Evolutionary conservation across 768 basidiomycete species (phyloP).

Genomic region (Podaxis pistillaris): DNA sequence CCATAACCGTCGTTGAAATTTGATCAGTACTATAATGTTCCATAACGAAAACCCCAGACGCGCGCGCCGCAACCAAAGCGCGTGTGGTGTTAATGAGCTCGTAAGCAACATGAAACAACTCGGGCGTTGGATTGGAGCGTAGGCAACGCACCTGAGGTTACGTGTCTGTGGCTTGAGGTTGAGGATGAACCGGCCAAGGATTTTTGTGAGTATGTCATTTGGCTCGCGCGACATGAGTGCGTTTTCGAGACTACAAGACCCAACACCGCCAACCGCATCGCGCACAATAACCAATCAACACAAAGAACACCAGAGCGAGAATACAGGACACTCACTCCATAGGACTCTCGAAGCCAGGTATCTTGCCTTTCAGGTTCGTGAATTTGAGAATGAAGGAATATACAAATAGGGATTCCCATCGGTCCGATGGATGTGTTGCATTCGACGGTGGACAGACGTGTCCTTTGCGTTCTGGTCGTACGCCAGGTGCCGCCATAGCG

Average conservation of each 20-base stretch:
- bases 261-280: slow-evolving; percentile 16
- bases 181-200: slow-evolving; percentile 74
- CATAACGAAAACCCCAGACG: background rate
- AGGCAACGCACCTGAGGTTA: slow-evolving; percentile 72
- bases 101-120: slow-evolving; percentile 9
- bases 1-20: slow-evolving; percentile 72
- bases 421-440: slow-evolving; percentile 73
- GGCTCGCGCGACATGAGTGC: slow-evolving; percentile 72
- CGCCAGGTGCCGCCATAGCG: slow-evolving; percentile 35
- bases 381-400: slow-evolving; percentile 86
- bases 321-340: slow-evolving; percentile 67
- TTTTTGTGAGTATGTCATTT: slow-evolving; percentile 67
- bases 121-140: slow-evolving; percentile 25
- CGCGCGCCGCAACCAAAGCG: background rate
- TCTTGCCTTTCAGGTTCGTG: slow-evolving; percentile 69
- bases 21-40: slow-evolving; percentile 61
- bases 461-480: slow-evolving; percentile 32
- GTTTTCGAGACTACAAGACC: slow-evolving; percentile 66
- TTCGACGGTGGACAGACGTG: slow-evolving; percentile 58
- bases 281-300: slow-evolving; percentile 9
- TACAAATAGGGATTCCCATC: slow-evolving; percentile 86
- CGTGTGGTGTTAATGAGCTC: slow-evolving; percentile 14
- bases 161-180: slow-evolving; percentile 86
- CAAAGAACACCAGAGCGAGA: slow-evolving; percentile 14
- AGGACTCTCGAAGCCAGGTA: slow-evolving; percentile 76